These are phyloP conservation scores for Tylopilus sp. DNA, from an alignment of 768 basidiomycete species.

Conservation along the genomic window DNA sequence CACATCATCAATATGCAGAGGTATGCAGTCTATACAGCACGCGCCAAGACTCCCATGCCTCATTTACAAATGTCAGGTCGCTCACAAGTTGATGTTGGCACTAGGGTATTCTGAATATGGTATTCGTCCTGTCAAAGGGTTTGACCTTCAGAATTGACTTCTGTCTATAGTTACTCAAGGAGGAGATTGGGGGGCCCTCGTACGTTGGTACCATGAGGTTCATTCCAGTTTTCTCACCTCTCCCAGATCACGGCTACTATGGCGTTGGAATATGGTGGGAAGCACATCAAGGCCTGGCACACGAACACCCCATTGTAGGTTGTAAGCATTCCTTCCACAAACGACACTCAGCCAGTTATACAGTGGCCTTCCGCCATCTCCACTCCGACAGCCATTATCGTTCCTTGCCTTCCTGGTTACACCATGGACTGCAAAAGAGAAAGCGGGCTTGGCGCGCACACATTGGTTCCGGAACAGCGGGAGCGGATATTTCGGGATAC, in stretches of 20 bases:
- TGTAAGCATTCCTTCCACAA: neutral
- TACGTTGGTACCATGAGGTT: constrained; percentile 15
- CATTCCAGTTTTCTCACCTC: neutral
- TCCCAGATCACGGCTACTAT: constrained; percentile 34
- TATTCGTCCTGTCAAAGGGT: constrained; percentile 4
- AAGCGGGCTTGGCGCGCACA: constrained; percentile 17
- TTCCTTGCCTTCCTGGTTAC: constrained; percentile 26
- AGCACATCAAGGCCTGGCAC: constrained; percentile 50
- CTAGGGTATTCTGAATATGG: constrained; percentile 51
- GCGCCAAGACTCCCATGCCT: too few relatives aligned
- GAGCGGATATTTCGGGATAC: constrained; percentile 29
- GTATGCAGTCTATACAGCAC: constrained; percentile 25
- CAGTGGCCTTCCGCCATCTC: constrained; percentile 32
- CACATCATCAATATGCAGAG: constrained; percentile 49
- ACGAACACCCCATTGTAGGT: constrained; percentile 33
- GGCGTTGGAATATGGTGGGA: constrained; percentile 36
- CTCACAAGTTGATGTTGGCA: constrained; percentile 47
- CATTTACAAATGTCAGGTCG: constrained; percentile 28
- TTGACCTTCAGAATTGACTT: neutral
- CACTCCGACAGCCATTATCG: constrained; percentile 17
- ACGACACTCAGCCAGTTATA: neutral
- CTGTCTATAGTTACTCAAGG: constrained; percentile 41
- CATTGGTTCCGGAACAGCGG: constrained; percentile 18
- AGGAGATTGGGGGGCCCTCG: constrained; percentile 45
- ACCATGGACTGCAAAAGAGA: constrained; percentile 27